Base-by-base conservation (phyloP, 2,329 filamentous ascomycete species). In the Hymenoscyphus occultus region DNA sequence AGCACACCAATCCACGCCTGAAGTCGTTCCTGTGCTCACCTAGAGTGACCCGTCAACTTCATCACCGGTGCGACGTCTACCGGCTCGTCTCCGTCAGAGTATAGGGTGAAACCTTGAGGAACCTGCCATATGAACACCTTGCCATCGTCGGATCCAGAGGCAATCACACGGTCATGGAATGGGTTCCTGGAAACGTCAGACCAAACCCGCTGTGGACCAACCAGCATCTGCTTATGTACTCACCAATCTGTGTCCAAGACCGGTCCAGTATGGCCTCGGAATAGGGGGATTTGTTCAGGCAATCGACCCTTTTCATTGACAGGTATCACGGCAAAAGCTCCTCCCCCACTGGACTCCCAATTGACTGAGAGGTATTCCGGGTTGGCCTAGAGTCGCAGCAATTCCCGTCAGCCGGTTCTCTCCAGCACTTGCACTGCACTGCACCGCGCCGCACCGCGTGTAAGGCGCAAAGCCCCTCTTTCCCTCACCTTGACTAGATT, bases 111-210 rank as follows among this genome's bases (percentile, higher is more conserved):
- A 78, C 86, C 86, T 72, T 96, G 83, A 10, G 95, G 95, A 51
- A 99, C 94, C 80, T 93, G 86, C 94, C 95, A 99, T 75, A 99
- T 84, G 76, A 96, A 96, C 73, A 98, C 90, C 84, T 97, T 98
- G 77, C 90, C 94, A 79, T 99, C 95, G 76, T 99, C 95, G 61
- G 94, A 97, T 65, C 90, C 93, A 59, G 95, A 99, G 19, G 94
- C 92, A 75, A 99, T 88, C 73, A 99, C 80, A 67, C 86, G 89
- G 78, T 99, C 94, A 80, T 99, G 93, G 82, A 98, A 98, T 28
- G 95, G 95, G 78, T 93, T 94, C 92, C 92, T 95, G 54, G 22
- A 19, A 39, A 35, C 54, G 65, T 77, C 65, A 77, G 70, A 61
- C 22, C 48, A 48, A 60, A 39, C 62, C 51, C 39, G 39, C 56